A percentile compares a stretch with the other conserved stretches of the same genome.
Evolutionary conservation across 148 eudicot genomes (phyloP).

Genomic region (Selenicereus undatus): DNA sequence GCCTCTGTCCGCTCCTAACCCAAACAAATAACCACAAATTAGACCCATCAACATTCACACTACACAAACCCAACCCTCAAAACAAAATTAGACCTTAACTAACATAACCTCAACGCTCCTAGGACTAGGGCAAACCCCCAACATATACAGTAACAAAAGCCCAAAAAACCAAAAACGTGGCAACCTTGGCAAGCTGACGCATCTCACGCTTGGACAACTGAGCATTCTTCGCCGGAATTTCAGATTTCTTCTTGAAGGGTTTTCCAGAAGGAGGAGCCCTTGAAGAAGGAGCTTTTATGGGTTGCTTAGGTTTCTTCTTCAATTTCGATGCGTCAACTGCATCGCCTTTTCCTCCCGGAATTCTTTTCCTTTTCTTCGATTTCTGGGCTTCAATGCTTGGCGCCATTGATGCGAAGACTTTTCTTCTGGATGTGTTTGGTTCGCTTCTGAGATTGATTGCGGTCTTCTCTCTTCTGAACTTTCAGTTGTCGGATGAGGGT

Average conservation of each 20-base stretch:
- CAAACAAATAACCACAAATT: constrained; percentile 17
- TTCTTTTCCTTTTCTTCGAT: constrained; percentile 47
- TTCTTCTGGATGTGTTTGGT: background rate
- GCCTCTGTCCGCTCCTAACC: constrained; percentile 72
- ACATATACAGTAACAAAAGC: background rate
- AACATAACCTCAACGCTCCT: too few species aligned
- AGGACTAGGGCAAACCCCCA: too few species aligned
- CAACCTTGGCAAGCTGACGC: constrained; percentile 53
- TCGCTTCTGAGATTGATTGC: background rate
- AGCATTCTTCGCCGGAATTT: constrained; percentile 11
- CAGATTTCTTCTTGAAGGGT: constrained; percentile 31
- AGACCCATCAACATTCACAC: background rate
- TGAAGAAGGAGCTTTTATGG: background rate
- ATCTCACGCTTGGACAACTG: constrained; percentile 37
- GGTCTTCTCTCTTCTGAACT: background rate
- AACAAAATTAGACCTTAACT: background rate
- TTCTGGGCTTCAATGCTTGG: constrained; percentile 21
- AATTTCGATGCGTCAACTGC: constrained; percentile 19
- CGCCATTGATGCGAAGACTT: constrained; percentile 17
- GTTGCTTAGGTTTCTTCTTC: constrained; percentile 34
- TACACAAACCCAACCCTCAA: background rate
- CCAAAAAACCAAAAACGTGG: background rate
- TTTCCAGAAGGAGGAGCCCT: background rate
- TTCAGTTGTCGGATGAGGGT: constrained; percentile 12
- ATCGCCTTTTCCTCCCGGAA: constrained; percentile 18